These are phyloP conservation scores for Hanseniaspora valbyensis DNA, from an alignment of 805 yeast genomes.

Conservation along the genomic window DNA sequence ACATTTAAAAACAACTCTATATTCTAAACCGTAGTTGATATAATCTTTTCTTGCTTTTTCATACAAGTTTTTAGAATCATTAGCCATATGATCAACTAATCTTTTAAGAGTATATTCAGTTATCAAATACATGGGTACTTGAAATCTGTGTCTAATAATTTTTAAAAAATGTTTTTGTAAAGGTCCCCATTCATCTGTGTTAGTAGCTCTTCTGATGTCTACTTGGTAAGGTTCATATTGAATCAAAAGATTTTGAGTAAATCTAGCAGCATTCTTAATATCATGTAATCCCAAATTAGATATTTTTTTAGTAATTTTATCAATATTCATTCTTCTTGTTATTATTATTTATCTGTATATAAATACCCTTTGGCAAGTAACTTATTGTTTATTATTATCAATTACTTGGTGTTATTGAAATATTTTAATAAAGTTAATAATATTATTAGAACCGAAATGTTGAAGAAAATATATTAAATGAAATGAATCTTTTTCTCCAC, in stretches of 20 bases:
- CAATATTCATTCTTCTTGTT: conserved; percentile 5
- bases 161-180: conserved; percentile 35
- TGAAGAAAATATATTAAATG: too few species aligned
- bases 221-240: conserved; percentile 32
- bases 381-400: too few species aligned
- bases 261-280: conserved; percentile 32
- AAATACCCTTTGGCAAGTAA: neutral
- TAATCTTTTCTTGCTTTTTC: conserved; percentile 33
- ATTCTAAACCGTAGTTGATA: conserved; percentile 33
- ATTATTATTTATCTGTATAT: neutral
- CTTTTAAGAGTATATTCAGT: conserved; percentile 30
- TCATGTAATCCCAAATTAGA: conserved; percentile 31
- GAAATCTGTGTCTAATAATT: conserved; percentile 26
- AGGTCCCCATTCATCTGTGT: conserved; percentile 46
- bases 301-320: conserved; percentile 23
- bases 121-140: conserved; percentile 26
- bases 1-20: conserved; percentile 34
- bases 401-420: too few species aligned
- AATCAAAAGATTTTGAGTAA: conserved; percentile 32
- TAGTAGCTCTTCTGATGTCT: conserved; percentile 37
- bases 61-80: conserved; percentile 29
- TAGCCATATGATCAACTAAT: conserved; percentile 30
- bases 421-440: too few species aligned
- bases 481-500: too few species aligned
- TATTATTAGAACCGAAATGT: too few species aligned